phyloP scores from a whole-genome alignment of 1,139 yeast species.

The Lizanozyma gosingica region DNA sequence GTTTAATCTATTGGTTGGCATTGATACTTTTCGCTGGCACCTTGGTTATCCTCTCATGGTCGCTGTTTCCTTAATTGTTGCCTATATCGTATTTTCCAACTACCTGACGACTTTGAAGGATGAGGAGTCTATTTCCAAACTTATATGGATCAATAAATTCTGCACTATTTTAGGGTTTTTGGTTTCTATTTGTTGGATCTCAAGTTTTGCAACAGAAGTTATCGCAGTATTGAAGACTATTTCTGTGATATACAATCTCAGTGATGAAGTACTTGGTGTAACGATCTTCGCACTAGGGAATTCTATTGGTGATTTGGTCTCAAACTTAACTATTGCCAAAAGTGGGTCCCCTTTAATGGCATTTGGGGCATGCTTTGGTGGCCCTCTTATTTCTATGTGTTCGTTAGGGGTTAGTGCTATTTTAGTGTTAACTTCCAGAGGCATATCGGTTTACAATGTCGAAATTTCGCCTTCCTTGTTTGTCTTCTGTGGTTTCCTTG shows the following conservation, averaged over 20 bases:
- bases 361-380: slow-evolving; percentile 89
- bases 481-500: background rate
- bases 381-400: slow-evolving; percentile 51
- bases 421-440: background rate
- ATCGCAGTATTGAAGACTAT: slow-evolving; percentile 59
- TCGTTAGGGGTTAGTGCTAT: slow-evolving; percentile 21
- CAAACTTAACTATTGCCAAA: slow-evolving; percentile 74
- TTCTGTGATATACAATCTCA: slow-evolving; percentile 51
- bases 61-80: background rate
- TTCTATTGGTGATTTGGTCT: slow-evolving; percentile 80
- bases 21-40: slow-evolving; percentile 9
- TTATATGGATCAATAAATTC: slow-evolving; percentile 7
- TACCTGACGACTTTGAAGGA: background rate
- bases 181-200: slow-evolving; percentile 63
- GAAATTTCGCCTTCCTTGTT: background rate
- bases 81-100: background rate
- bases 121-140: slow-evolving; percentile 2
- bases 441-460: background rate
- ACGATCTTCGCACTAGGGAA: slow-evolving; percentile 91
- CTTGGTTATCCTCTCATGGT: slow-evolving; percentile 1
- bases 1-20: slow-evolving; percentile 3
- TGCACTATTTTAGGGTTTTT: slow-evolving; percentile 54
- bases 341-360: slow-evolving; percentile 93
- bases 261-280: slow-evolving; percentile 75
- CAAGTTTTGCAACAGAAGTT: slow-evolving; percentile 68